Percentiles rank a stretch among this genome's conserved stretches.
These are phyloP conservation scores for Aspergillus texensis DNA, from an alignment of 2,329 filamentous ascomycete species.

Conservation along the genomic window DNA sequence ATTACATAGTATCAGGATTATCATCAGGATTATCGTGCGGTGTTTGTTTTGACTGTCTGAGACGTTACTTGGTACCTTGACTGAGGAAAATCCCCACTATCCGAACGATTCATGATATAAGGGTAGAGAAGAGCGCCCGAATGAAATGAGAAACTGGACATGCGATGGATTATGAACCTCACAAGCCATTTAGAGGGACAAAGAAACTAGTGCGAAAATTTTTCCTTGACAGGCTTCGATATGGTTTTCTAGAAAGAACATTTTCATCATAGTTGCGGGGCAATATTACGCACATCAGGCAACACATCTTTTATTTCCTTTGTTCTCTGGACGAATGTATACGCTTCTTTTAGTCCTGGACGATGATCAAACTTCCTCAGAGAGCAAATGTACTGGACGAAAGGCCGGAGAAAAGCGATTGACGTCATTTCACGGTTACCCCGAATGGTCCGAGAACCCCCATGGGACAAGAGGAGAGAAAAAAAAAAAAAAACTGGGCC, in stretches of 20 bases:
- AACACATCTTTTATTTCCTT: neutral
- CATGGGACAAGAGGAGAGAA: neutral
- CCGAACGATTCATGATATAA: neutral
- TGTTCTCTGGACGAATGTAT: neutral
- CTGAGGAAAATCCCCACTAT: neutral
- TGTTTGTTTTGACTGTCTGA: neutral
- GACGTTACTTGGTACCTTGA: neutral
- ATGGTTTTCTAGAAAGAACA: slow-evolving; percentile 8
- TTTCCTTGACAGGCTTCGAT: slow-evolving; percentile 9
- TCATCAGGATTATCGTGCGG: neutral
- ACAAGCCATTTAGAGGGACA: neutral
- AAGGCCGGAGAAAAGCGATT: neutral
- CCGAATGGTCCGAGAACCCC: neutral
- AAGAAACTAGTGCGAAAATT: neutral
- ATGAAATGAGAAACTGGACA: neutral
- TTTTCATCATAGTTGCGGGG: neutral
- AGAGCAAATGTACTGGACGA: neutral
- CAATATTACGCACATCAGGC: neutral
- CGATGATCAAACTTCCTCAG: slow-evolving; percentile 1
- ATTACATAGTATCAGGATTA: neutral
- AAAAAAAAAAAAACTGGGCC: neutral
- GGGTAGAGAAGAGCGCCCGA: neutral
- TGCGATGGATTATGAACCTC: neutral
- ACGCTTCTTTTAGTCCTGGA: neutral
- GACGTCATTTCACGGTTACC: slow-evolving; percentile 7